These are phyloP conservation scores for Omphalotus olearius DNA, from an alignment of 1,284 basidiomycete species.

Conservation along the genomic window DNA sequence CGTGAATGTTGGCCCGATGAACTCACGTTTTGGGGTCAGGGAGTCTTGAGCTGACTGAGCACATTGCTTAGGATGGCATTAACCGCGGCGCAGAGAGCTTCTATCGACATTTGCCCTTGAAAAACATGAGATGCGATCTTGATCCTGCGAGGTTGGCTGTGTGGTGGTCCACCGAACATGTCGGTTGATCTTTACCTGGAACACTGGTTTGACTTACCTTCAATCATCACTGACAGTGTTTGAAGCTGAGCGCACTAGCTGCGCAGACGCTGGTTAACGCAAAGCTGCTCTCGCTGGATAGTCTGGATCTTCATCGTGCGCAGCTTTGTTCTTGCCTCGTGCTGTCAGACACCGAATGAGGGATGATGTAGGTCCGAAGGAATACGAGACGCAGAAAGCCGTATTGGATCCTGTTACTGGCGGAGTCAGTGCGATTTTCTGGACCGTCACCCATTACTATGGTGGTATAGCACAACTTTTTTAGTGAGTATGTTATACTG, in stretches of 20 bases:
- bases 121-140: slow-evolving; percentile 62
- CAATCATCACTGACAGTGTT: slow-evolving; percentile 26
- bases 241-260: slow-evolving; percentile 51
- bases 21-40: neutral
- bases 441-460: slow-evolving; percentile 45
- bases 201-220: neutral
- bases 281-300: slow-evolving; percentile 36
- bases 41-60: no score
- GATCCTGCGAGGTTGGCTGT: slow-evolving; percentile 43
- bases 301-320: slow-evolving; percentile 46
- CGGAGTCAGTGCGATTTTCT: slow-evolving; percentile 44
- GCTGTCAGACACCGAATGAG: neutral
- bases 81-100: slow-evolving; percentile 49
- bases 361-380: slow-evolving; percentile 40
- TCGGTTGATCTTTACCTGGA: slow-evolving; percentile 17
- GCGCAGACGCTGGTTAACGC: slow-evolving; percentile 47
- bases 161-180: slow-evolving; percentile 56
- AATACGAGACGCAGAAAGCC: slow-evolving; percentile 41
- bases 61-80: slow-evolving; percentile 43
- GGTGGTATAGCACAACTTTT: slow-evolving; percentile 23
- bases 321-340: neutral
- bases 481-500: slow-evolving; percentile 1
- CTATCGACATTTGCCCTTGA: slow-evolving; percentile 56
- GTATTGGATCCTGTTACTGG: slow-evolving; percentile 42
- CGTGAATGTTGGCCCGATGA: neutral